Conservation (phyloP, 495 filamentous ascomycete genomes). For the Podospora appendiculata region DNA sequence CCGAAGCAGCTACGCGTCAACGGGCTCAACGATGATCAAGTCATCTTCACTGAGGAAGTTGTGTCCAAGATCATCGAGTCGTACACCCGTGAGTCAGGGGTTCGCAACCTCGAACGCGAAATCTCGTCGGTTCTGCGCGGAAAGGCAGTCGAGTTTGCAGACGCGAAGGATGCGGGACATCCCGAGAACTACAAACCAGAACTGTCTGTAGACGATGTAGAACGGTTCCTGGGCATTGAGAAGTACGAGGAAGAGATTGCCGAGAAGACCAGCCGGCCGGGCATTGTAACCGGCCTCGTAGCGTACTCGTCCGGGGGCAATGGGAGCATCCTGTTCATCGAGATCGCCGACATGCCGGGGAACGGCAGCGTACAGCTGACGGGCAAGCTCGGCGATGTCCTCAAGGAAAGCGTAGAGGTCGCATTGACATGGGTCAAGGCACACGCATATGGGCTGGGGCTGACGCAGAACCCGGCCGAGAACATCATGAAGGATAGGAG, state of each 20-base stretch:
- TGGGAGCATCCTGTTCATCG: conserved; percentile 96
- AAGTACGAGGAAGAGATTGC: conserved; percentile 94
- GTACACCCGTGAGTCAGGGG: conserved; percentile 96
- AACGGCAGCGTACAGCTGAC: conserved; percentile 91
- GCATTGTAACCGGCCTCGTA: conserved; percentile 93
- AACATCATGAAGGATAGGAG: conserved; percentile 95
- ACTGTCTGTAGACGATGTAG: conserved; percentile 71
- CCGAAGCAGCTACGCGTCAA: conserved; percentile 83
- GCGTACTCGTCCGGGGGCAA: conserved; percentile 92
- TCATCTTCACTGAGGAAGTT: conserved; percentile 71
- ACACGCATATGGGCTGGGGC: conserved; percentile 83
- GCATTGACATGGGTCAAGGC: conserved; percentile 94
- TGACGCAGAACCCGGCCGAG: conserved; percentile 71
- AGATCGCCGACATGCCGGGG: conserved; percentile 95
- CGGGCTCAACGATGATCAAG: conserved; percentile 65
- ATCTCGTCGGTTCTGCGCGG: conserved; percentile 88
- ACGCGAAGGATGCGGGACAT: conserved; percentile 72
- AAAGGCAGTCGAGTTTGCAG: conserved; percentile 91
- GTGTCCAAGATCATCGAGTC: conserved; percentile 90
- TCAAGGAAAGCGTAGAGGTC: conserved; percentile 96
- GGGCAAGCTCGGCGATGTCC: conserved; percentile 93
- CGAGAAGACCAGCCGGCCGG: conserved; percentile 77
- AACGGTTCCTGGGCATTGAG: conserved; percentile 87
- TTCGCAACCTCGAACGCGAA: conserved; percentile 93
- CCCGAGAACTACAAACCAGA: conserved; percentile 64